These are phyloP conservation scores for Eutrema japonicum DNA, from an alignment of 345 rosid species.

Conservation along the genomic window DNA sequence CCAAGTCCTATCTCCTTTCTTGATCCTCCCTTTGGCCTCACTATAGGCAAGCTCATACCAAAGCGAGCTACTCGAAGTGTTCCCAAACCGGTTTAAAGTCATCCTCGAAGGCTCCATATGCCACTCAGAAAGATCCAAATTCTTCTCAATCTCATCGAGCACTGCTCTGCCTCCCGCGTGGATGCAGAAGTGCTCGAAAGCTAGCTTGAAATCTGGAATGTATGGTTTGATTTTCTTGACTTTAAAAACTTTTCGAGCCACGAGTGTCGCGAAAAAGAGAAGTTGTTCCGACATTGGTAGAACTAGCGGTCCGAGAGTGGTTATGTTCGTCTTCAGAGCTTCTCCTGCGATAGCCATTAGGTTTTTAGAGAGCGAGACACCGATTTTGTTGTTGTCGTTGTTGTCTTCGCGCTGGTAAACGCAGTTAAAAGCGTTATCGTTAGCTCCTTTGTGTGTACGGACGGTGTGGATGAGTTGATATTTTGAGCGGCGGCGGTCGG, in stretches of 20 bases:
- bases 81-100: slow-evolving; percentile 74
- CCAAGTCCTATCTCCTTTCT: slow-evolving; percentile 67
- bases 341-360: slow-evolving; percentile 67
- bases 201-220: slow-evolving; percentile 69
- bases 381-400: slow-evolving; percentile 34
- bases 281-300: slow-evolving; percentile 71
- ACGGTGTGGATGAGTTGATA: slow-evolving; percentile 63
- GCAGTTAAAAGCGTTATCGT: slow-evolving; percentile 54
- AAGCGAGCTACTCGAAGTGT: slow-evolving; percentile 70
- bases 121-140: slow-evolving; percentile 58
- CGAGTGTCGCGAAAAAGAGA: slow-evolving; percentile 49
- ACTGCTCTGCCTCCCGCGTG: slow-evolving; percentile 74
- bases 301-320: slow-evolving; percentile 67
- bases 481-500: slow-evolving; percentile 52
- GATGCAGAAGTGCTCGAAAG: slow-evolving; percentile 78
- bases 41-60: slow-evolving; percentile 79
- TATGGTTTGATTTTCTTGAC: slow-evolving; percentile 62
- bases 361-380: slow-evolving; percentile 61
- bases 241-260: slow-evolving; percentile 54
- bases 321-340: slow-evolving; percentile 63
- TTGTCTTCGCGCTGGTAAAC: slow-evolving; percentile 60
- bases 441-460: slow-evolving; percentile 70
- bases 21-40: slow-evolving; percentile 72
- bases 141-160: slow-evolving; percentile 70
- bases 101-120: slow-evolving; percentile 82